Evolutionary conservation across 2,329 filamentous ascomycete species (phyloP), one percentile per base, ranked within the genome.

Genomic region (Aspergillus chevalieri): DNA sequence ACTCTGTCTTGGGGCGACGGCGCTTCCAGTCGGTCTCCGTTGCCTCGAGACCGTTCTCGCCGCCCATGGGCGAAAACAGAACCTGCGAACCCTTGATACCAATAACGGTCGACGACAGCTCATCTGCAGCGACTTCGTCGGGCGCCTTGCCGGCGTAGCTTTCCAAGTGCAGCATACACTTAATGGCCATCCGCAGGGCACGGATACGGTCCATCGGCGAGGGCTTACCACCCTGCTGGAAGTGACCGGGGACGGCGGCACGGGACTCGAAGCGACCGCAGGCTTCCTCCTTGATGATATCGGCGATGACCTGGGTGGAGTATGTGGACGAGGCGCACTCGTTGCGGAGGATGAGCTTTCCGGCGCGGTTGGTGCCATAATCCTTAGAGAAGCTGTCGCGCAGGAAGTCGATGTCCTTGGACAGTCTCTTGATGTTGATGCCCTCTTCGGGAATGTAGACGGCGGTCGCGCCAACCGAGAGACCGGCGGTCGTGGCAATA

Each of bases 401-500:
- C 34, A 98, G 79, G 66, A 94, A 87, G 52, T 86, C 84, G 60
- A 98, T 95, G 63, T 98, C 93, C 4, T 84, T 80, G 41, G 89
- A 86, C 6, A 98, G 82, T 87, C 94, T 97, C 63, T 92, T 87
- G 49, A 98, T 83, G 66, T 85, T 87, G 71, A 98, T 89, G 6
- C 93, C 93, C 71, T 98, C 90, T 71, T 98, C 93, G 1, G 93
- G 93, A 4, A 92, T 97, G 72, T 98, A 98, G 10, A 97, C 91
- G 1, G 92, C 91, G 12, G 87, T 80, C 7, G 93, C 93, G 48
- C 93, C 93, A 14, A 97, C 89, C n/a, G 86, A 84, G 12, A 98
- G 82, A 45, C 92, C 93, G 12, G 87, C 90, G 49, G 96, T 80
- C 0, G 89, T 95, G 24, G 92, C 92, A 52, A 97, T 82, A 70